Base-by-base conservation (phyloP, 164 flowering plant genomes). In the Taxillus chinensis region DNA sequence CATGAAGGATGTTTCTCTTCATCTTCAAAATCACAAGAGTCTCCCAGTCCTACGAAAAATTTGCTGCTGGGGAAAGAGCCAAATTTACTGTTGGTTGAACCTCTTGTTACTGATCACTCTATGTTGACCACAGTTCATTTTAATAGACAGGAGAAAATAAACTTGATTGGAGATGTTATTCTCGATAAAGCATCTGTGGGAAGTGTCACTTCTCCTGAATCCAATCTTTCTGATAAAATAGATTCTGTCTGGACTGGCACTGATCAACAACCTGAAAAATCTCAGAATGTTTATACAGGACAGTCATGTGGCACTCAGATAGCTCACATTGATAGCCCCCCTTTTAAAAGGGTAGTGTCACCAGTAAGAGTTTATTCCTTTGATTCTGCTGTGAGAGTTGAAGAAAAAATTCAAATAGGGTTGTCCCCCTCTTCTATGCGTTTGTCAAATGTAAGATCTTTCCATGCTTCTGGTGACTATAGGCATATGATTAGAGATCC, bases 231-330 rank as follows among this genome's bases (percentile, higher is more conserved):
- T 13, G 96, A 95, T 61, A 78, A 82, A 76, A 95, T 95, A 62
- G 98, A 95, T 71, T 87, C 82, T 60, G 93, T 86, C 39, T 95
- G 98, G 99, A 85, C 86, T 2, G 99, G 99, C 41, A 73, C 79
- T 12, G 80, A 75, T 42, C 79, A 69, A 45, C 73, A 53, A 64
- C 48, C 68, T 13, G 13, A 45, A 40, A 78, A 71, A 55, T 57
- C 64, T 70, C 78, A 67, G 48, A 70, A 55, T 56, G 41, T 42
- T 15, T 60, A 55, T 58, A 15, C 41, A 1, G 48, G 57, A 55
- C 69, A 68, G 39, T 61, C 65, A 66, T 80, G 70, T 65, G 74
- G 66, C 40, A 69, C 62, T 59, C 65, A 63, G 39, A 55, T 61
- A 37, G 72, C 63, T 60, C 76, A 70, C 62, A 55, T 53, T 45